Percentiles rank a stretch among this genome's conserved stretches.
These are phyloP conservation scores for Rhizoclosmatium sp. DNA, from an alignment of 192 early-diverging fungal genomes.

Conservation along the genomic window DNA sequence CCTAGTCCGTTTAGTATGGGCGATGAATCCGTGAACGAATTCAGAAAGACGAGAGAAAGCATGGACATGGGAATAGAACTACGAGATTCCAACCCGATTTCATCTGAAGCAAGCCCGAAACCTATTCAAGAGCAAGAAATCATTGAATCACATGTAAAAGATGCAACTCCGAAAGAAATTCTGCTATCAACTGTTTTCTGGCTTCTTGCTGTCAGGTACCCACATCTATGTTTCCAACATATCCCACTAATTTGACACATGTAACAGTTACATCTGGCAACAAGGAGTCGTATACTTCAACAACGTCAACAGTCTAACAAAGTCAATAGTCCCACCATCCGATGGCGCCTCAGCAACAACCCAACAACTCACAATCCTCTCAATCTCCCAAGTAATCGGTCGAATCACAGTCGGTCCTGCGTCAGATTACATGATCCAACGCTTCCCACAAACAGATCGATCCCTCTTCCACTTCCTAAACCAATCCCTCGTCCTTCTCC, in stretches of 20 bases:
- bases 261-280: conserved; percentile 9
- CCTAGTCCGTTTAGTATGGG: no score
- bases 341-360: neutral
- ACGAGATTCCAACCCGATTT: neutral
- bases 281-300: conserved; percentile 45
- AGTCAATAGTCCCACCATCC: neutral
- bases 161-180: conserved; percentile 40
- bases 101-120: neutral
- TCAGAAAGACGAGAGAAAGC: neutral
- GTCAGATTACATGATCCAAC: conserved; percentile 27
- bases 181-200: conserved; percentile 37
- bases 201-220: conserved; percentile 27
- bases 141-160: neutral
- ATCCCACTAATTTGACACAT: no score
- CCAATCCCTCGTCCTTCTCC: conserved; percentile 24
- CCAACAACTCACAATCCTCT: conserved; percentile 27
- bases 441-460: conserved; percentile 28
- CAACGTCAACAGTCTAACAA: conserved; percentile 31
- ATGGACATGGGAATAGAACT: neutral
- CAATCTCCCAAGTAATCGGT: conserved; percentile 32
- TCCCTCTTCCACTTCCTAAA: conserved; percentile 27
- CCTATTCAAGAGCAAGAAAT: neutral
- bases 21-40: no score
- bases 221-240: neutral
- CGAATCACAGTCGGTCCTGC: conserved; percentile 24